Evolutionary conservation across 2,329 filamentous ascomycete species (phyloP), one percentile per base, ranked within the genome.

Genomic region (Colletotrichum musae): DNA sequence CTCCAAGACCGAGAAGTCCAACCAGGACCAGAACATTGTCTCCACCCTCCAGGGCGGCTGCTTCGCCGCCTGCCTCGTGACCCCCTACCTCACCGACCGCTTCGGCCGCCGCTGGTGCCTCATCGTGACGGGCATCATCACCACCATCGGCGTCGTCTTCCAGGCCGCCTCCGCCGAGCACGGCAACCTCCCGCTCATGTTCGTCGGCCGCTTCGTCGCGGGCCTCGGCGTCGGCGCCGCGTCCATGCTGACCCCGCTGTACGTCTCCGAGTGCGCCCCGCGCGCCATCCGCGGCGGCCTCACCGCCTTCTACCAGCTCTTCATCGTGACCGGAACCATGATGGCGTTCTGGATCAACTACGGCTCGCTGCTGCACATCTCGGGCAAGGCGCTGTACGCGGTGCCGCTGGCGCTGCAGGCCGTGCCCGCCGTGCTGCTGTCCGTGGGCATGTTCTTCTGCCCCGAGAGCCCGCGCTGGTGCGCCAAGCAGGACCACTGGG

Each of bases 31-130:
- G 72, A 92, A 92, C 71, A 84, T 93, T 67, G 91, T 92, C 32
- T 92, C 90, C n/a, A 91, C 88, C 0, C 85, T 93, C 10, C 91
- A 93, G 79, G 90, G 87, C 50, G 91, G 91, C 58, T 91, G 89
- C 71, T 92, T 93, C 77, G 82, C 87, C 60, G 90, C 90, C 43
- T 89, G 89, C 68, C 83, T 93, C 71, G 70, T 87, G 63, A 86
- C 86, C 6, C 84, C 83, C 41, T 88, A 83, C 81, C 74, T 86
- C 51, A 83, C 87, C 5, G 88, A 90, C 73, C 79, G 76, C 72
- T 87, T 80, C 72, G 91, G 91, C 16, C 85, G 91, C 59, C 86
- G 86, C 53, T 74, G 72, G 15, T 83, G 84, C 26, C 82, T 94
- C 36, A 83, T 93, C 24, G 77, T 82, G 18, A 85, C 88, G 6